Evolutionary conservation across 2,329 filamentous ascomycete species (phyloP).

Genomic region (Macrophomina tecta): DNA sequence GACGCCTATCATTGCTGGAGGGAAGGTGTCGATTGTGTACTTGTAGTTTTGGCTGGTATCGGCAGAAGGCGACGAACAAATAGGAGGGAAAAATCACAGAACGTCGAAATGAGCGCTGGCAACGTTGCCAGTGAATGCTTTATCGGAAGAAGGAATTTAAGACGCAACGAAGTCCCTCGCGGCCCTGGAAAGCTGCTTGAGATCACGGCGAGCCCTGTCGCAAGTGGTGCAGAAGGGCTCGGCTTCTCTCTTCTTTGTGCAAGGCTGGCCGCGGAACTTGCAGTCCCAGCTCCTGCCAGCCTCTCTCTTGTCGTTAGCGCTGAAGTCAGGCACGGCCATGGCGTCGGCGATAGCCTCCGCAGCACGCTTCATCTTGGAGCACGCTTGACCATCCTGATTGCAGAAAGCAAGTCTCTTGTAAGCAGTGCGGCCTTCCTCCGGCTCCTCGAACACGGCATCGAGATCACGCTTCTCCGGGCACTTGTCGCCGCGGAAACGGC

Average conservation of each 20-base stretch:
- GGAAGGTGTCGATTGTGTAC: no score
- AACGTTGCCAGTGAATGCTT: no score
- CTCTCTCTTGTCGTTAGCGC: conserved; percentile 39
- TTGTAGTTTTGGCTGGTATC: no score
- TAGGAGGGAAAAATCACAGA: no score
- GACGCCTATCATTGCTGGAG: no score
- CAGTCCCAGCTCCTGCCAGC: conserved; percentile 37
- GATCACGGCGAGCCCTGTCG: not conserved
- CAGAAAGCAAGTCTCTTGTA: conserved; percentile 39
- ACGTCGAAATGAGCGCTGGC: no score
- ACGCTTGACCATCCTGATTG: conserved; percentile 48
- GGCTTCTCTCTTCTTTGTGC: conserved; percentile 28
- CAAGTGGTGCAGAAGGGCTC: not conserved
- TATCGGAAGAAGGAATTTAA: no score
- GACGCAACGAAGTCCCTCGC: not conserved
- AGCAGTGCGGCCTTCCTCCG: not conserved
- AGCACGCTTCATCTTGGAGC: conserved; percentile 53
- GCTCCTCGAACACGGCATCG: conserved; percentile 3
- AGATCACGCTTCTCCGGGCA: conserved; percentile 28
- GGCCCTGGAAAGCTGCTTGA: not conserved
- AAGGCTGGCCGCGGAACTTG: conserved; percentile 33
- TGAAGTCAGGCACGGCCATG: conserved; percentile 36
- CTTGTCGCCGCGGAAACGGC: conserved; percentile 27
- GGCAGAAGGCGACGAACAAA: no score
- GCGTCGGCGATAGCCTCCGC: conserved; percentile 47